Evolutionary conservation across 1,284 basidiomycete species (phyloP).

Genomic region (Irpex rosettiformis): DNA sequence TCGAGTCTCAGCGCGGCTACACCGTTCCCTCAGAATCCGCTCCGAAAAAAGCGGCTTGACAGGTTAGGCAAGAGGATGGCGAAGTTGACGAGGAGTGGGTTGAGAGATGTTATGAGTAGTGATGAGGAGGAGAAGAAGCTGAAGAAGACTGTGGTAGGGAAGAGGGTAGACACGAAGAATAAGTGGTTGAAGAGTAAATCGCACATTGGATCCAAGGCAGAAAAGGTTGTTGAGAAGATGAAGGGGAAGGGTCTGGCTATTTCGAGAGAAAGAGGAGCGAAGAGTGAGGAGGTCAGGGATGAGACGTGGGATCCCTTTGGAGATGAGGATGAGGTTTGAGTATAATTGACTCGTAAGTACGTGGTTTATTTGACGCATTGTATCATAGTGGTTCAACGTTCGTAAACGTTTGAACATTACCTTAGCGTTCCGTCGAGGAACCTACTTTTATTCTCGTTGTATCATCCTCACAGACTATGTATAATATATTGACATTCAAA

Average conservation of each 20-base stretch:
- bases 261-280: neutral
- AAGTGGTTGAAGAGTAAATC: no score
- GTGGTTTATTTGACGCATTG: no score
- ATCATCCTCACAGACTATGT: no score
- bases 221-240: neutral
- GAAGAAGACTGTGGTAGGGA: slow-evolving; percentile 18
- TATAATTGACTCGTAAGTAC: no score
- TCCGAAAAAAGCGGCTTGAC: slow-evolving; percentile 25
- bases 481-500: no score
- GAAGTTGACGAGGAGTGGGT: slow-evolving; percentile 24
- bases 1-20: slow-evolving; percentile 22
- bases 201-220: neutral
- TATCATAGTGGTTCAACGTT: no score
- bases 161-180: neutral
- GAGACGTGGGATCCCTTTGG: neutral
- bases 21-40: slow-evolving; percentile 26
- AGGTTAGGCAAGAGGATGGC: slow-evolving; percentile 24
- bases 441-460: no score
- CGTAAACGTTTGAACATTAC: no score
- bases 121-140: slow-evolving; percentile 19
- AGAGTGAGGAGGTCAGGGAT: neutral
- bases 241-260: neutral
- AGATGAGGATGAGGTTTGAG: neutral
- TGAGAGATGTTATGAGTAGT: slow-evolving; percentile 22
- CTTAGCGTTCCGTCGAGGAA: no score